phyloP scores from a whole-genome alignment of 768 basidiomycete genomes.

The Tephrocybe sp. region DNA sequence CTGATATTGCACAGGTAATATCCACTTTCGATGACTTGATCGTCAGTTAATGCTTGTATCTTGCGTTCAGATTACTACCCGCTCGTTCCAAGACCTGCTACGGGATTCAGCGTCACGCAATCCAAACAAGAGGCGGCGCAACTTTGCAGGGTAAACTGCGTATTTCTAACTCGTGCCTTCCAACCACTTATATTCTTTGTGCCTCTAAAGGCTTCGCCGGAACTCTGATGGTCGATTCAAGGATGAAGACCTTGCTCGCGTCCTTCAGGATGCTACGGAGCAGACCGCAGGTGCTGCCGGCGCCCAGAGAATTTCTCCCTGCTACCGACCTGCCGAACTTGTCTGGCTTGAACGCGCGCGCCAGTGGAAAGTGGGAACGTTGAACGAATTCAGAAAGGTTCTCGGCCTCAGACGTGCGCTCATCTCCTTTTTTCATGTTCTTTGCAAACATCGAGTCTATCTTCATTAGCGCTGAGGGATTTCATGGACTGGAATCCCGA shows the following conservation, averaged over 20 bases:
- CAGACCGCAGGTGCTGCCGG: conserved; percentile 9
- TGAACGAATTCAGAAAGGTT: conserved; percentile 20
- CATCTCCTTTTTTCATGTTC: background rate
- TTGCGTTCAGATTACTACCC: background rate
- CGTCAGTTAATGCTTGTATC: background rate
- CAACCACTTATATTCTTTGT: background rate
- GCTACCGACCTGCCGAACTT: conserved; percentile 6
- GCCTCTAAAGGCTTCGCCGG: conserved; percentile 13
- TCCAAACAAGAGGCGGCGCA: conserved; percentile 10
- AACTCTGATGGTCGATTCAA: conserved; percentile 17
- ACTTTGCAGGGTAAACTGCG: conserved; percentile 12
- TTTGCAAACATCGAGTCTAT: background rate
- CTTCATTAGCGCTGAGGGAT: conserved; percentile 18
- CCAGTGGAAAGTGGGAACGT: conserved; percentile 11
- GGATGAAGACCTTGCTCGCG: conserved; percentile 19
- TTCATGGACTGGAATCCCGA: conserved; percentile 32
- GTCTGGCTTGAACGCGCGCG: conserved; percentile 15
- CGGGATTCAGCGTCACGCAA: background rate
- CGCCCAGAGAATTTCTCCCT: background rate
- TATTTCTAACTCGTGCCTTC: background rate
- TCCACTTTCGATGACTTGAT: background rate
- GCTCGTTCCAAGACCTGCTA: background rate
- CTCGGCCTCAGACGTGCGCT: conserved; percentile 19
- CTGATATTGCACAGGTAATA: conserved; percentile 1
- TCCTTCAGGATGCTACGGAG: conserved; percentile 21